These are phyloP conservation scores for Blastocladiella britannica DNA, from an alignment of 192 early-diverging fungal genomes.

Conservation along the genomic window DNA sequence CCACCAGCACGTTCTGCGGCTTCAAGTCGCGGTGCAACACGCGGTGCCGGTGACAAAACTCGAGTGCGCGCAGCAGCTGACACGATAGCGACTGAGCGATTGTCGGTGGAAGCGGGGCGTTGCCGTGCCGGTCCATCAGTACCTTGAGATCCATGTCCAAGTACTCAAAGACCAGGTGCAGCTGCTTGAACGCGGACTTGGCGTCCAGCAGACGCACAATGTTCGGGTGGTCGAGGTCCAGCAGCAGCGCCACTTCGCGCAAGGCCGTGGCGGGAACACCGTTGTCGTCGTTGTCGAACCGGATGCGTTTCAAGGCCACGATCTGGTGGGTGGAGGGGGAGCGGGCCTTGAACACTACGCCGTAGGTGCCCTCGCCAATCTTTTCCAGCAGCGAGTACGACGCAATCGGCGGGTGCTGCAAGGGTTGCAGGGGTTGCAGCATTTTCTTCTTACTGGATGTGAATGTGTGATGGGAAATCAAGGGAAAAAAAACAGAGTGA, in stretches of 20 bases:
- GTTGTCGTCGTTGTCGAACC: constrained; percentile 14
- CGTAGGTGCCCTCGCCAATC: constrained; percentile 43
- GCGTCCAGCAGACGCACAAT: constrained; percentile 74
- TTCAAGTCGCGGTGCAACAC: constrained; percentile 86
- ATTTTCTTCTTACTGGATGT: too few relatives aligned
- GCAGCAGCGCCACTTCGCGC: neutral
- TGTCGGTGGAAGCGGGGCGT: neutral
- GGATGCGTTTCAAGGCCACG: constrained; percentile 40
- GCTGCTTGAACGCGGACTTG: constrained; percentile 61
- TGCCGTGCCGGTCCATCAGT: constrained; percentile 57
- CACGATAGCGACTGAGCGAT: constrained; percentile 11
- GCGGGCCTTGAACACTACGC: constrained; percentile 16
- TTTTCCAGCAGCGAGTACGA: constrained; percentile 18
- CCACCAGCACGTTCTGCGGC: constrained; percentile 93
- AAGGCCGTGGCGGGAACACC: neutral
- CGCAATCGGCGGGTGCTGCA: too few relatives aligned
- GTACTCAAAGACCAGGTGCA: constrained; percentile 93
- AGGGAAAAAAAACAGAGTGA: too few relatives aligned
- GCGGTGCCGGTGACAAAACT: constrained; percentile 52
- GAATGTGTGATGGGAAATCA: too few relatives aligned
- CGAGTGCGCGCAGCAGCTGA: constrained; percentile 58
- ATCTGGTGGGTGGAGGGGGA: constrained; percentile 17
- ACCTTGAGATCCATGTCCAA: constrained; percentile 75
- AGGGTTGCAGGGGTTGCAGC: too few relatives aligned
- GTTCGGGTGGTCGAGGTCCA: constrained; percentile 55